Evolutionary conservation across 2,329 filamentous ascomycete species (phyloP), one percentile per base, ranked within the genome.

Genomic region (Xylariaceae sp.): DNA sequence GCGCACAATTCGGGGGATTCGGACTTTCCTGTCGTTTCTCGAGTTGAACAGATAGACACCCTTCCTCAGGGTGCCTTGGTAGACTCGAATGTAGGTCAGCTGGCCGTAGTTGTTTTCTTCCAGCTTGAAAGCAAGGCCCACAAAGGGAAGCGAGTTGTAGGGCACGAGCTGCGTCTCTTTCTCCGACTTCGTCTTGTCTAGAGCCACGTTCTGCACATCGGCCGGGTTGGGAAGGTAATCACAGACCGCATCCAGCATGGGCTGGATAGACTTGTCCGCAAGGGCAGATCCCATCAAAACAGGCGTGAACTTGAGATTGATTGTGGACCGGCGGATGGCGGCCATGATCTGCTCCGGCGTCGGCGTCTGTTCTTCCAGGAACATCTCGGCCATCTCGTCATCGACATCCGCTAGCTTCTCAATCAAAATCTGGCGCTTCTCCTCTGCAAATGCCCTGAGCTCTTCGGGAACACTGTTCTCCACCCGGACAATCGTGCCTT

Each of bases 41-140:
- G 89, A 89, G 66, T 97, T 98, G 76, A 83, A 95, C 39, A 98
- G 81, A 60, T 89, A 88, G 59, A 83, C 76, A 34, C 89, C 87
- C 74, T 95, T 97, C 62, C 73, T 83, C 44, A 98, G 71, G 15
- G 82, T 82, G 52, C 92, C 92, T 66, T 98, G 92, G 69, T 98
- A 98, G 41, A 98, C 92, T 53, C 92, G 88, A 48, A 98, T 94
- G 63, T 98, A 98, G 38, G 92, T 98, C 59, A 98, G 77, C 66
- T 98, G 92, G 30, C 92, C 92, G 57, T 94, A 98, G 63, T 94
- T 96, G 68, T 90, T 94, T 68, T 98, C 92, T 73, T 98, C 92
- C 15, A 98, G 80, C 74, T 98, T 98, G 74, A 98, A 98, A 8
- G 92, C 92, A 47, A 98, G 74, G 34, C 92, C 92, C 40, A 96